Base-by-base conservation (phyloP, 768 basidiomycete genomes). In the Rhizopogon vulgaris region DNA sequence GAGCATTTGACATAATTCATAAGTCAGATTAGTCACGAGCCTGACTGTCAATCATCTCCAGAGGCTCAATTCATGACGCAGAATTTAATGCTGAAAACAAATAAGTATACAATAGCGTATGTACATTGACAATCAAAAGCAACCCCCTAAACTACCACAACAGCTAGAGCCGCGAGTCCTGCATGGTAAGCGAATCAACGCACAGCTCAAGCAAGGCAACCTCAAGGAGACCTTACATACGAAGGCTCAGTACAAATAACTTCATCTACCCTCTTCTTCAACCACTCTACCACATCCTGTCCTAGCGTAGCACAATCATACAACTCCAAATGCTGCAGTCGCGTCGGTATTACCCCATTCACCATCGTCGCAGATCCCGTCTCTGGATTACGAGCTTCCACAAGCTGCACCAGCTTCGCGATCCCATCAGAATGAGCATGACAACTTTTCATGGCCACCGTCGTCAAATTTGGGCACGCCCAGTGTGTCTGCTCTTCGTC, bases 321-420 rank as follows among this genome's bases (percentile, higher is more conserved):
- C 72, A 88, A 56, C 67, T 88, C 86, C 34, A 90, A 61, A 47
- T 71, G 69, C 58, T 71, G 74, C 56, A 90, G 64, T 60, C 78
- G 74, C 55, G 69, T 69, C 0, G 83, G 83, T 8, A 72, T 68
- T n/a, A 76, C 76, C 0, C 77, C 78, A 25, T 70, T 71, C 41
- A 72, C 73, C 34, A 71, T 66, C 52, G 60, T 49, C 11, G 60
- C 63, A 24, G 62, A 67, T 41, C 67, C 62, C 10, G 63, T 63
- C 46, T 73, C 74, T 0, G 88, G 87, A 61, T 90, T 90, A 48
- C 87, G 73, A 51, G 78, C 77, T 42, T 88, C 85, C 18, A 90
- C 76, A 69, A 88, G 76, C 62, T 80, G 78, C 24, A 90, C 84
- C 17, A 90, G 75, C 67, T 83, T 84, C 47, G 74, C 73, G 24